Base-by-base conservation (phyloP, 768 basidiomycete genomes). In the Wakefieldia striispora region DNA sequence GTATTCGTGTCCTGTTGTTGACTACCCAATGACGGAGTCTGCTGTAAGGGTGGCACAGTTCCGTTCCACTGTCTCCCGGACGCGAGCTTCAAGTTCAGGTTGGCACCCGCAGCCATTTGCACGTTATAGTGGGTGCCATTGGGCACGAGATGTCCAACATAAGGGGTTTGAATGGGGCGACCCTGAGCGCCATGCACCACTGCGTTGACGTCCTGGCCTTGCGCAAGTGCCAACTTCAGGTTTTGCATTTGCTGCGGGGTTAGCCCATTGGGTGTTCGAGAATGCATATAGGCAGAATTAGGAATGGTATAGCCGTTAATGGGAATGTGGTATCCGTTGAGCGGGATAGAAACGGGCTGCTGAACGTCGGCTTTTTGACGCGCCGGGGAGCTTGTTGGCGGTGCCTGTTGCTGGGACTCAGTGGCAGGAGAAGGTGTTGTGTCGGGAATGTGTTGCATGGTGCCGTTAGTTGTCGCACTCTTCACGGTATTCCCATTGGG, bases 191-290 rank as follows among this genome's bases (percentile, higher is more conserved):
- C 57, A 43, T 74, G 74, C 45, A 71, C 59, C 36, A 65, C 56
- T 40, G 45, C 42, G 45, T 70, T 69, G 33, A 74, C 56, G 38
- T 76, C 78, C 50, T 70, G 72, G 16, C 63, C 67, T 45, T 66
- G 69, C 31, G 76, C 77, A 50, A 83, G 78, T 4, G 77, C 80
- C 9, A 77, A 67, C 66, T 85, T 84, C 36, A 86, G 57, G 47
- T 71, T 75, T 62, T 83, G 81, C 64, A 85, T 70, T 57, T 85
- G 83, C 51, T 86, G 84, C 17, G 70, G 50, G 29, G 72, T 79
- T 40, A 86, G 62, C 2, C 71, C 70, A 38, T 70, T 72, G 4
- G 68, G 67, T 40, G 71, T 73, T 43, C 69, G 70, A 40, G 53
- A 59, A 38, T 59, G 71, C 67, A 66, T 66, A 59, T 59, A 67